Conservation (phyloP, 1,284 basidiomycete species). For the Polyporus tsugae region DNA sequence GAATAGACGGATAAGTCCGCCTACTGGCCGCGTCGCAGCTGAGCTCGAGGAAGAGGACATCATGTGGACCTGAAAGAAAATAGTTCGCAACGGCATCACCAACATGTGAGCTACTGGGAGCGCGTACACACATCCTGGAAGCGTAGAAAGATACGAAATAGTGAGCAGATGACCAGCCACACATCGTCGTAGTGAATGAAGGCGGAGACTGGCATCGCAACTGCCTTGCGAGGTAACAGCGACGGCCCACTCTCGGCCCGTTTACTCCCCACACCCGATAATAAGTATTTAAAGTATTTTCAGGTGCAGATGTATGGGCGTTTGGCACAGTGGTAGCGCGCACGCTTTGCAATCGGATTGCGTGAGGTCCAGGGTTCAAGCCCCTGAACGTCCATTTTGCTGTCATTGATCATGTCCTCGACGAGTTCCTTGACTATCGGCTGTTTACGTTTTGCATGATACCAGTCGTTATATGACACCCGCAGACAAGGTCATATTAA, state of each 20-base stretch:
- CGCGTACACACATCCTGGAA: background rate
- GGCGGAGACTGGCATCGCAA: background rate
- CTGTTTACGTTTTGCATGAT: background rate
- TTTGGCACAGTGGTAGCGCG: constrained; percentile 23
- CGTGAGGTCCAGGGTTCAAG: constrained; percentile 21
- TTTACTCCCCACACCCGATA: too few species aligned
- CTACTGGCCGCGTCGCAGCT: background rate
- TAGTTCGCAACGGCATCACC: background rate
- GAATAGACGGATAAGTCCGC: background rate
- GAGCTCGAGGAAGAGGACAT: background rate
- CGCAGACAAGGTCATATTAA: background rate
- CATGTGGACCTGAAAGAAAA: constrained; percentile 2
- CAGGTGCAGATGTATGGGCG: background rate
- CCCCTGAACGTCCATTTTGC: constrained; percentile 21
- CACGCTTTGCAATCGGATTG: constrained; percentile 16
- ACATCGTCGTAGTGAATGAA: background rate
- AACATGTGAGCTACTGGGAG: background rate
- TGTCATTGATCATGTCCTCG: background rate
- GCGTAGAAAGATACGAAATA: background rate
- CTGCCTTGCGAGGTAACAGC: background rate
- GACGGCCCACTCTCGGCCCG: constrained; percentile 6
- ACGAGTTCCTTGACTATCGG: background rate
- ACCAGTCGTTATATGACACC: background rate
- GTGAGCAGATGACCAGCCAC: constrained; percentile 8
- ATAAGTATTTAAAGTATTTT: background rate